A percentile compares a stretch with the other conserved stretches of the same genome.
Conservation (phyloP, 306 rosid species). For the Delonix regia region DNA sequence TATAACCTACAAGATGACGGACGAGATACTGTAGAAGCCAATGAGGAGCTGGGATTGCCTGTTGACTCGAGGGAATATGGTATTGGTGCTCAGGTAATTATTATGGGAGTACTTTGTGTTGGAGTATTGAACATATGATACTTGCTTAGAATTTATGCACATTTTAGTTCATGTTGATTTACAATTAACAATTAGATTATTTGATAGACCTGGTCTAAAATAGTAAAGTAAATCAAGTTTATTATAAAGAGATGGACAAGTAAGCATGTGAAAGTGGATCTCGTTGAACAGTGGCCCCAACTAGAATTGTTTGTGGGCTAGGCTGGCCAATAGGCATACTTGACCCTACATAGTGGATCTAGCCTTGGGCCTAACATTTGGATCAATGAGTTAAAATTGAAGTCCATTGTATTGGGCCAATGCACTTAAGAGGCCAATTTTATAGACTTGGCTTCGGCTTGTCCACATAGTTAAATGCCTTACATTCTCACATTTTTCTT, state of each 20-base stretch:
- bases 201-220: neutral
- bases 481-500: neutral
- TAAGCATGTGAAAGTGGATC: neutral
- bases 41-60: conserved; percentile 92
- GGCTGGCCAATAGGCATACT: neutral
- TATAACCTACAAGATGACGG: conserved; percentile 89
- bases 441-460: neutral
- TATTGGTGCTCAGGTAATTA: conserved; percentile 89
- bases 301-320: neutral
- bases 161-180: conserved; percentile 5
- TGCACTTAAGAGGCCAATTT: neutral
- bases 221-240: neutral
- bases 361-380: neutral
- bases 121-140: neutral
- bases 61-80: conserved; percentile 97
- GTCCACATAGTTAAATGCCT: neutral
- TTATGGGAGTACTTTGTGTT: neutral
- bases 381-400: neutral
- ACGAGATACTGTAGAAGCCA: conserved; percentile 91
- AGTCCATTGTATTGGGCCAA: neutral
- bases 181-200: neutral
- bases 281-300: neutral
- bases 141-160: conserved; percentile 2
- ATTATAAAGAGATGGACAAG: neutral
- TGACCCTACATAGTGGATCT: neutral